Evolutionary conservation across 225 moss, liverwort and hornwort species (phyloP).

Genomic region (Bryum argenteum): DNA sequence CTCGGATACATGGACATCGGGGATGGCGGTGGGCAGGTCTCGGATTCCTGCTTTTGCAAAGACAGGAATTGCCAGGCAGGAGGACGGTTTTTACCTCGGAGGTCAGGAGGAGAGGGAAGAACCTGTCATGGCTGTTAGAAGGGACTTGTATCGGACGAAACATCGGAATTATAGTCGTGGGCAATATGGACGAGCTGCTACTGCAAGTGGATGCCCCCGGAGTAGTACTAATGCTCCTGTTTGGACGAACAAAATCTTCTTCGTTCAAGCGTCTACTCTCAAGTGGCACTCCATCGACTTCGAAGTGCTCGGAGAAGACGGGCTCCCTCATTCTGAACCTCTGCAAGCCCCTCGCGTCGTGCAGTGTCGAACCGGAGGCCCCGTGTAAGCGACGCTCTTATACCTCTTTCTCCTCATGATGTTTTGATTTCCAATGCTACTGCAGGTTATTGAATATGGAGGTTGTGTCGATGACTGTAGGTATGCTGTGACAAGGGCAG

Average conservation of each 20-base stretch:
- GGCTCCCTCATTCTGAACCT: conserved; percentile 29
- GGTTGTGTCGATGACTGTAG: conserved; percentile 17
- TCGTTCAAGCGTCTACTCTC: conserved; percentile 41
- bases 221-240: conserved; percentile 18
- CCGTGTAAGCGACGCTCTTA: conserved; percentile 41
- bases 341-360: conserved; percentile 51
- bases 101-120: conserved; percentile 56
- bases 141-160: conserved; percentile 20
- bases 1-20: conserved; percentile 50
- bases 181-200: conserved; percentile 15
- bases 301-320: conserved; percentile 37
- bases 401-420: neutral
- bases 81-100: conserved; percentile 57
- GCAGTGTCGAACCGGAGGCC: conserved; percentile 54
- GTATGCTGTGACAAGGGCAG: conserved; percentile 52
- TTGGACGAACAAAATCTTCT: conserved; percentile 59
- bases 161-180: conserved; percentile 5
- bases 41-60: conserved; percentile 42
- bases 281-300: conserved; percentile 61
- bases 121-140: conserved; percentile 13
- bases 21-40: conserved; percentile 41
- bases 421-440: neutral
- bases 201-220: conserved; percentile 7
- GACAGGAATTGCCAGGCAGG: conserved; percentile 44
- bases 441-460: neutral